Evolutionary conservation across 768 basidiomycete genomes (phyloP), one percentile per base, ranked within the genome.

Genomic region (Amanita pallidorosea): DNA sequence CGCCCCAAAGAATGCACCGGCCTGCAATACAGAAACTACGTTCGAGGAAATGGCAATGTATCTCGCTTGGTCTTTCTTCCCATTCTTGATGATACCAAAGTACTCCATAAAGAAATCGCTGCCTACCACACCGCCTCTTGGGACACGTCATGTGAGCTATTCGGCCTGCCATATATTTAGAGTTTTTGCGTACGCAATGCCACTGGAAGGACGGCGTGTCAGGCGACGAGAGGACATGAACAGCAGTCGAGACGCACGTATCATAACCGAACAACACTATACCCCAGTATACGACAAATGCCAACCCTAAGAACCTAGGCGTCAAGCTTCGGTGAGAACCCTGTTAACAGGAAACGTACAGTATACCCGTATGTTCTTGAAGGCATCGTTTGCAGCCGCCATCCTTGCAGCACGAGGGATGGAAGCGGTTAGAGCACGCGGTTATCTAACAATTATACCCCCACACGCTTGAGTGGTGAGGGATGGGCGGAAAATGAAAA

Each of bases 1-100:
- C 12, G 89, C 87, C 52, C 90, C 91, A 60, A 92, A 92, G 74
- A 92, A 91, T 1, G 88, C 87, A 9, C 88, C 88, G 4, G 81
- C 87, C 61, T 92, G 90, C 8, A 93, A 73, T 4, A 92, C 86
- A 3, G 90, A 88, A 15, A 93, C 91, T 38, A 94, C 83, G 56
- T 87, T 89, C 38, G 85, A 83, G 0, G 82, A 83, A n/a, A 91
- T 70, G 4, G 71, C 67, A 51, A 83, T 75, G 20, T 58, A 57
- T 48, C 63, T 64, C 45, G 55, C 56, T 20, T 44, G 29, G 61
- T 81, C 64, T 37, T 63, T 61, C 1, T 57, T 58, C 20, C 78
- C 78, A 49, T 76, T 62, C 1, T 74, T 68, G 46, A 69, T 61
- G 47, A 86, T 69, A 13, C 78, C 79, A 58, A 91, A 91, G 42